Conservation (phyloP, 2,329 filamentous ascomycete species). For the Fusarium sambucinum region DNA sequence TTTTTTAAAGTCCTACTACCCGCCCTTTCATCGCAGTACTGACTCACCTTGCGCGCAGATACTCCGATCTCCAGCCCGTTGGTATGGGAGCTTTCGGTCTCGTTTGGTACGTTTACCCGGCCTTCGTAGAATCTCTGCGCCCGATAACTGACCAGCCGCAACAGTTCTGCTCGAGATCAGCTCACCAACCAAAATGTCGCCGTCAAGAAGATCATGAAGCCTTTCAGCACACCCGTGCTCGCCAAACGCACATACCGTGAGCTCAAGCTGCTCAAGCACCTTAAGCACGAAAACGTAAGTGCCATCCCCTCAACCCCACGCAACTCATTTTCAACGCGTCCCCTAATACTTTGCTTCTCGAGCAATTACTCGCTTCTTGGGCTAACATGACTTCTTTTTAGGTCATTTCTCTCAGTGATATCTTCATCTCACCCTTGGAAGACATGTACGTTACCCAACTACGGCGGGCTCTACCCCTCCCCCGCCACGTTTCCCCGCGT, state of each 20-base stretch:
- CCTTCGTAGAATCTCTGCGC: conserved; percentile 17
- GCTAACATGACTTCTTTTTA: conserved; percentile 51
- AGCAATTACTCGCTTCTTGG: conserved; percentile 20
- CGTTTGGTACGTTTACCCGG: conserved; percentile 78
- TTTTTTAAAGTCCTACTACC: neutral
- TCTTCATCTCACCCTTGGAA: conserved; percentile 98
- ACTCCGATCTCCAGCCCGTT: conserved; percentile 97
- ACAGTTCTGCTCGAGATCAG: conserved; percentile 95
- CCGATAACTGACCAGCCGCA: conserved; percentile 16
- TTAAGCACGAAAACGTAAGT: conserved; percentile 93
- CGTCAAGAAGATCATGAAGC: conserved; percentile 99
- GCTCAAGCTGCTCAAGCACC: conserved; percentile 95
- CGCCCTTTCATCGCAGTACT: conserved; percentile 17
- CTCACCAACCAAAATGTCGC: conserved; percentile 97
- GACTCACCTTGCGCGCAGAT: conserved; percentile 66
- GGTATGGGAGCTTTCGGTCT: conserved; percentile 99
- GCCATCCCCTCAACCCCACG: conserved; percentile 15
- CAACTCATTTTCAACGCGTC: neutral
- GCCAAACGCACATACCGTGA: conserved; percentile 98
- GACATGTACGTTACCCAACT: conserved; percentile 79
- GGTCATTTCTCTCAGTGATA: conserved; percentile 99
- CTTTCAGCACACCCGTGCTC: conserved; percentile 98
- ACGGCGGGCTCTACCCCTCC: conserved; percentile 16
- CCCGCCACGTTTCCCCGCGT: conserved; percentile 17
- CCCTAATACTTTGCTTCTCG: conserved; percentile 28